Base-by-base conservation (phyloP, 352 stramenopile genomes). In the Phytophthora tubulina region DNA sequence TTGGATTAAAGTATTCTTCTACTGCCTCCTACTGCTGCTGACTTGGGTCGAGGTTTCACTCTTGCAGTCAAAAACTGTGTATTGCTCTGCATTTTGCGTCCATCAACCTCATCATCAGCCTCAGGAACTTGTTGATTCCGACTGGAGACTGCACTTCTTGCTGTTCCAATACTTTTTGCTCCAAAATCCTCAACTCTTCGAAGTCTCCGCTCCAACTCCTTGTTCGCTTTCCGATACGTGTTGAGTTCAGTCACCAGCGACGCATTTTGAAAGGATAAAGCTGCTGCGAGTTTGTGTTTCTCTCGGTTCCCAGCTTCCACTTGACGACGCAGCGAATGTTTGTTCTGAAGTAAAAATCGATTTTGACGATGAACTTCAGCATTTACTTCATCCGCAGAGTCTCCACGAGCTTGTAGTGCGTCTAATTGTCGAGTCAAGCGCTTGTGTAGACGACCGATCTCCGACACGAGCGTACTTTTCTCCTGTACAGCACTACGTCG, bases 351-450 rank as follows among this genome's bases (percentile, higher is more conserved):
- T 17, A 94, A 65, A 50, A 92, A 95, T 8, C 61, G 77, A 48
- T 93, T 95, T 51, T 95, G 86, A 6, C 88, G 80, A 54, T 93
- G 83, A 0, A 95, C 45, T 63, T 95, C 88, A 0, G 81, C 74
- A 30, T 83, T 91, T 2, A 95, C 76, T 52, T 92, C 86, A 17
- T 90, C 81, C 0, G 72, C 62, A 0, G 79, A 76, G 14, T 90
- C 82, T 38, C 88, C 82, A 10, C 72, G 72, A 14, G 77, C 81
- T 41, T 91, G 75, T 4, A 93, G 65, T 7, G 75, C 70, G 8
- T 88, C 80, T 55, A 89, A 67, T 53, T 93, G 84, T 0, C 84
- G 67, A 0, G 81, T 77, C 21, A 93, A 67, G 0, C 80, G 73
- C 52, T 93, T 93, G 66, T 93, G 86, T 17, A 93, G 80, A 13